phyloP scores from a whole-genome alignment of 2,329 filamentous ascomycete genomes.

The Phaeosphaeriaceae sp. region DNA sequence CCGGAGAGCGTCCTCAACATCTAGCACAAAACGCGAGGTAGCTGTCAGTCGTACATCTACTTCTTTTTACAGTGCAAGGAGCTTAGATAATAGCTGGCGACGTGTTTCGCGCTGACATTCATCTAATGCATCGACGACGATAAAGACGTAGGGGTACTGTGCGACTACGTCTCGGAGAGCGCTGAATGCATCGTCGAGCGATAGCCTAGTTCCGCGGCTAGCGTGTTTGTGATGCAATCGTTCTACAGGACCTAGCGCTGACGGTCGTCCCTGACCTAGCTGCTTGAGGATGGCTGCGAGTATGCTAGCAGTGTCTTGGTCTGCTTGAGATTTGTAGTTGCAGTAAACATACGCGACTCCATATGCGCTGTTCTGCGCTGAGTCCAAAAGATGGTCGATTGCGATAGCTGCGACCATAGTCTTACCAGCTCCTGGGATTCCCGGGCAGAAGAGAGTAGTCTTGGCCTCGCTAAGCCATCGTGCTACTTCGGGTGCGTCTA shows the following conservation, averaged over 20 bases:
- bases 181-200: constrained; percentile 10
- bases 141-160: constrained; percentile 8
- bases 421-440: constrained; percentile 37
- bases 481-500: constrained; percentile 12
- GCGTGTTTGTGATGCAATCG: constrained; percentile 7
- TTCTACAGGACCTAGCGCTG: constrained; percentile 1
- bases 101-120: constrained; percentile 33
- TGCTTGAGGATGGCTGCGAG: constrained; percentile 21
- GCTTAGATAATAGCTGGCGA: background rate
- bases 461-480: constrained; percentile 20
- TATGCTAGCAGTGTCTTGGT: constrained; percentile 40
- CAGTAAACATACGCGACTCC: constrained; percentile 59
- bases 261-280: constrained; percentile 10
- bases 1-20: constrained; percentile 12
- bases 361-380: constrained; percentile 19
- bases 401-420: constrained; percentile 33
- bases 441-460: no score
- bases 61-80: constrained; percentile 8
- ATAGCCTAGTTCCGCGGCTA: constrained; percentile 9
- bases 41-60: constrained; percentile 9
- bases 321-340: constrained; percentile 48
- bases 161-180: constrained; percentile 7
- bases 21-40: constrained; percentile 22
- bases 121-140: constrained; percentile 46
- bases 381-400: constrained; percentile 16